phyloP scores from a whole-genome alignment of 2,329 filamentous ascomycete genomes.

The Lecanicillium sp. region DNA sequence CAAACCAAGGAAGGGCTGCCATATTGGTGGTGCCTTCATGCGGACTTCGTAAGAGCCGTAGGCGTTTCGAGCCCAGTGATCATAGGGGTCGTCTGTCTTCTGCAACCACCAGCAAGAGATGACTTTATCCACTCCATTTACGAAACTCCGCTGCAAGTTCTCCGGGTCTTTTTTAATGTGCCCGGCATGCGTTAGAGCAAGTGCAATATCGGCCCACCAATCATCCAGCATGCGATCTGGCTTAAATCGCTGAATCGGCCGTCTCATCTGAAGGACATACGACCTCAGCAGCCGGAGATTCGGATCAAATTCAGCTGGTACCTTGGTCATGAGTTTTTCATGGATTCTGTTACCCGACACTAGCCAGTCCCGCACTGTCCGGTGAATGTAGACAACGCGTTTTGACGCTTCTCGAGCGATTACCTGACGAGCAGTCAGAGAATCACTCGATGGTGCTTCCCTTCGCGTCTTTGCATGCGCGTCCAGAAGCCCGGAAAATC shows the following conservation, averaged over 20 bases:
- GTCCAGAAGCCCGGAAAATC: constrained; percentile 19
- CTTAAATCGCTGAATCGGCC: constrained; percentile 23
- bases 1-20: constrained; percentile 21
- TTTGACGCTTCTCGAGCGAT: constrained; percentile 7
- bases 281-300: constrained; percentile 24
- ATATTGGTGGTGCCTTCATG: constrained; percentile 19
- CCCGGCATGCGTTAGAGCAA: constrained; percentile 28
- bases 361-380: constrained; percentile 25
- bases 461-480: constrained; percentile 11
- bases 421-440: background rate
- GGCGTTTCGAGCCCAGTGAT: constrained; percentile 24
- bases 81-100: constrained; percentile 16
- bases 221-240: constrained; percentile 28
- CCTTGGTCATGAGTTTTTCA: constrained; percentile 8
- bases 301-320: constrained; percentile 16
- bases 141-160: constrained; percentile 10
- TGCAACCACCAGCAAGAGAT: constrained; percentile 22
- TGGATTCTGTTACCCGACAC: constrained; percentile 16
- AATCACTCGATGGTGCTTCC: constrained; percentile 12
- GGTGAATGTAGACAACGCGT: constrained; percentile 23
- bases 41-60: constrained; percentile 24
- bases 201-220: constrained; percentile 28
- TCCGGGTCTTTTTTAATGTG: constrained; percentile 14
- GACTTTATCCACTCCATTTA: constrained; percentile 20
- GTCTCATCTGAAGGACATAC: constrained; percentile 23